phyloP scores from a whole-genome alignment of 805 yeast genomes.

The Wickerhamiella occidentalis region DNA sequence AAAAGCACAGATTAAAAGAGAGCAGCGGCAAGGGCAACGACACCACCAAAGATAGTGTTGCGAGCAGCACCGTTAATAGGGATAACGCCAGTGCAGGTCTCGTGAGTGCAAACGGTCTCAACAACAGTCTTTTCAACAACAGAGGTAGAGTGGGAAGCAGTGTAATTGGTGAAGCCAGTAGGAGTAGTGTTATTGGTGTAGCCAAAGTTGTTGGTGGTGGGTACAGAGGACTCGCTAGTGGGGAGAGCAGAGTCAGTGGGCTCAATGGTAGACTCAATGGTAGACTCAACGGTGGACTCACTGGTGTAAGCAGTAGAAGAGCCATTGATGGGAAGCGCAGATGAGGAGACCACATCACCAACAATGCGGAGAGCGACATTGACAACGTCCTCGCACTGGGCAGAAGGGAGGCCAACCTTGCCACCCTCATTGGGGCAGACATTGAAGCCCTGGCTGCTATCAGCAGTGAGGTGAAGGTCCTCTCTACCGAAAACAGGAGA shows the following conservation, averaged over 20 bases:
- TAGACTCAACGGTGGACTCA: neutral
- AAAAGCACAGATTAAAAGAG: conserved; percentile 6
- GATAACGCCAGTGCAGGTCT: conserved; percentile 8
- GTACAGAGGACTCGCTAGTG: no score
- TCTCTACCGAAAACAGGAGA: neutral
- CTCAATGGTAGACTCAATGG: neutral
- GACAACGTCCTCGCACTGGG: neutral
- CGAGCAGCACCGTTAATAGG: conserved; percentile 9
- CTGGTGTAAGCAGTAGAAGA: no score
- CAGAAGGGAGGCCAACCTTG: neutral
- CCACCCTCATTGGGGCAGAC: neutral
- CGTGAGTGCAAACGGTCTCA: conserved; percentile 10
- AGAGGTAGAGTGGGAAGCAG: conserved; percentile 4
- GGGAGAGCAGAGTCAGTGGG: neutral
- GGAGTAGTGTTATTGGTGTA: no score
- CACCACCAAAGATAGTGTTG: conserved; percentile 9
- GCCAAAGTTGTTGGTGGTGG: no score
- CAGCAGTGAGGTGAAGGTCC: neutral
- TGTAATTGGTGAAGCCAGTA: neutral
- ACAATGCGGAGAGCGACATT: neutral
- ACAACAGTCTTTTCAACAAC: conserved; percentile 6
- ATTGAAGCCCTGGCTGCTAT: neutral
- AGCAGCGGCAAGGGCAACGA: conserved; percentile 8
- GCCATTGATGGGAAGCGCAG: no score
- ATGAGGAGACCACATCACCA: no score